These are phyloP conservation scores for Phytophthora hybrid DNA, from an alignment of 352 stramenopile species.

Conservation along the genomic window DNA sequence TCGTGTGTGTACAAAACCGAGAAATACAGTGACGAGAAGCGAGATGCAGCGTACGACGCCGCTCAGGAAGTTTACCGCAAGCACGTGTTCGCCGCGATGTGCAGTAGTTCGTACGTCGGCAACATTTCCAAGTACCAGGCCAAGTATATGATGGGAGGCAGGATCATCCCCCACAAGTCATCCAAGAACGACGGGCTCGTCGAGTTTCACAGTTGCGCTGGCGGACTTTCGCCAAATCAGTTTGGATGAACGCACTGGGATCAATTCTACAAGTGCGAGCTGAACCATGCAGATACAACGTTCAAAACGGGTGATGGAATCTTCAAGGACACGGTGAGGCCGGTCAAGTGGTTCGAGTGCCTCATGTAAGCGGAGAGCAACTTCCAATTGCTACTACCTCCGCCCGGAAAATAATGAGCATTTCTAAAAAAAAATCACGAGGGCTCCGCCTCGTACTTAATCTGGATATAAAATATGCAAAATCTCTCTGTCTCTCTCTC, in stretches of 20 bases:
- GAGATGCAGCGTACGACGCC: conserved; percentile 31
- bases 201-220: conserved; percentile 52
- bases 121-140: conserved; percentile 53
- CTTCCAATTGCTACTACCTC: neutral
- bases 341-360: conserved; percentile 58
- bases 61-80: conserved; percentile 38
- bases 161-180: conserved; percentile 45
- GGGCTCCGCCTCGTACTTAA: too few species aligned
- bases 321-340: conserved; percentile 42
- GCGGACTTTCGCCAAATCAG: conserved; percentile 25
- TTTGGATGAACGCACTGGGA: conserved; percentile 39
- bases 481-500: too few species aligned
- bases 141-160: conserved; percentile 40
- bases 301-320: conserved; percentile 57
- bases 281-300: conserved; percentile 62
- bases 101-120: conserved; percentile 42
- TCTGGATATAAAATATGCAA: too few species aligned
- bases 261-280: conserved; percentile 45
- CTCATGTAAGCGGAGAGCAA: conserved; percentile 27
- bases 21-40: conserved; percentile 23
- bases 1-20: conserved; percentile 46
- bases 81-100: conserved; percentile 49
- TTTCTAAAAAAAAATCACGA: too few species aligned
- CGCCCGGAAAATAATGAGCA: too few species aligned
- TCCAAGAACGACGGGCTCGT: conserved; percentile 49